phyloP scores from a whole-genome alignment of 306 rosid genomes.

The Dryas octopetala region DNA sequence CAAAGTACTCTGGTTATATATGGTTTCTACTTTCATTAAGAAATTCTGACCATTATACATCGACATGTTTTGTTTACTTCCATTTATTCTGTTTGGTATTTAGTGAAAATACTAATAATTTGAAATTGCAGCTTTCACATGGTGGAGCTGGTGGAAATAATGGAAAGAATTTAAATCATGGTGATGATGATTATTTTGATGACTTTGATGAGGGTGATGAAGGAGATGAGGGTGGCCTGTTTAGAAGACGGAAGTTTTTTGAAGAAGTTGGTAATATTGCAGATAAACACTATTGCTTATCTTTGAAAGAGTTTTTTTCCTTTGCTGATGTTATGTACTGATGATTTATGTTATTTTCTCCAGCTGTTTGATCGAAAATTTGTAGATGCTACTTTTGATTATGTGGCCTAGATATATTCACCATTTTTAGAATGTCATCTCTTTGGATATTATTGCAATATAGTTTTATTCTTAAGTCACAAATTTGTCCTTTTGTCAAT shows the following conservation, averaged over 20 bases:
- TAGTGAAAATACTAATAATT: conserved; percentile 10
- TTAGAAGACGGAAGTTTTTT: conserved; percentile 75
- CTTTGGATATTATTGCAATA: neutral
- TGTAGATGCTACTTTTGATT: conserved; percentile 67
- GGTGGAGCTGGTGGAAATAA: conserved; percentile 97
- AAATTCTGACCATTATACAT: conserved; percentile 7
- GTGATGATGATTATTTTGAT: conserved; percentile 96
- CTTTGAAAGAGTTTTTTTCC: neutral
- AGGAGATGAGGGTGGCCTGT: conserved; percentile 96
- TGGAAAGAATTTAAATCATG: conserved; percentile 80
- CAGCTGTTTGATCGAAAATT: conserved; percentile 95
- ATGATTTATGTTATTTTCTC: conserved; percentile 32
- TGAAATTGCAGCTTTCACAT: conserved; percentile 57
- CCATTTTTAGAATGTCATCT: neutral
- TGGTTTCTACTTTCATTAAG: neutral
- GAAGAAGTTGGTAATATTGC: conserved; percentile 72
- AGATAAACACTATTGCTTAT: neutral
- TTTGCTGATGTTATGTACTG: conserved; percentile 25
- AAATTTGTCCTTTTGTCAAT: neutral
- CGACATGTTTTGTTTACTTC: neutral
- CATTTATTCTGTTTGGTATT: neutral
- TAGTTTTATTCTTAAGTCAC: neutral
- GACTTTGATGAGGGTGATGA: conserved; percentile 97
- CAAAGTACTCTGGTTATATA: conserved; percentile 1
- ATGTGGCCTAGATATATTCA: neutral